Evolutionary conservation across 805 yeast species (phyloP), one percentile per base, ranked within the genome.

Genomic region (Kodamaea nitidulidarum): DNA sequence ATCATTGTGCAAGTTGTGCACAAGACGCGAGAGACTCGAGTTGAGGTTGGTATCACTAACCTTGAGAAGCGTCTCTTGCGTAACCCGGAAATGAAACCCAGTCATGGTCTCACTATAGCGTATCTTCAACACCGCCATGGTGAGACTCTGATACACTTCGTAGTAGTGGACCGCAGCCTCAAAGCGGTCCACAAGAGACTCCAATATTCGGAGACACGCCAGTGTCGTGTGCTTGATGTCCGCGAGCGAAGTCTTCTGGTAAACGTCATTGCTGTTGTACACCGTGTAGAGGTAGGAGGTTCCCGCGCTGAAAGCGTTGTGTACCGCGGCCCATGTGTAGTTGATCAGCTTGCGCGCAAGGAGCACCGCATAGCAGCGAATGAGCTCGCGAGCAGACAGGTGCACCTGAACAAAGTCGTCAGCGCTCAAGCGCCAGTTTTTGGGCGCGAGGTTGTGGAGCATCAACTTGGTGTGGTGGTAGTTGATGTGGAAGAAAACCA

Each of bases 311-410:
- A 87, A 87, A 39, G 87, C 65, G 55, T 87, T 88, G 57, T 88
- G 95, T 2, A 87, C 90, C 0, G 95, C 93, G 2, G 88, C 90
- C 96, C 96, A 88, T 0, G 96, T 86, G 59, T 85, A 88, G 58
- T 87, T 87, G 43, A 88, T 72, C 34, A 76, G 67, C 49, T 75
- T 75, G 20, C 70, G 70, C n/a, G 65, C 58, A 48, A 73, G 75
- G 27, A 88, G 61, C 37, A 73, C 75, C 36, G 73, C 64, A 55
- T 85, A 88, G 21, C 80, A 73, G 24, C 68, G 63, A 38, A 88
- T 81, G 25, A 87, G 73, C 32, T 81, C 82, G 48, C 73, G 75
- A 1, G 93, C 76, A 0, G 90, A 76, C 17, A 75, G 78, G 8
- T 76, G 71, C 9, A 87, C 76, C 31, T 72, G 70, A 26, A 68